phyloP scores from a whole-genome alignment of 208 protist genomes.

The Crithidia fasciculata region DNA sequence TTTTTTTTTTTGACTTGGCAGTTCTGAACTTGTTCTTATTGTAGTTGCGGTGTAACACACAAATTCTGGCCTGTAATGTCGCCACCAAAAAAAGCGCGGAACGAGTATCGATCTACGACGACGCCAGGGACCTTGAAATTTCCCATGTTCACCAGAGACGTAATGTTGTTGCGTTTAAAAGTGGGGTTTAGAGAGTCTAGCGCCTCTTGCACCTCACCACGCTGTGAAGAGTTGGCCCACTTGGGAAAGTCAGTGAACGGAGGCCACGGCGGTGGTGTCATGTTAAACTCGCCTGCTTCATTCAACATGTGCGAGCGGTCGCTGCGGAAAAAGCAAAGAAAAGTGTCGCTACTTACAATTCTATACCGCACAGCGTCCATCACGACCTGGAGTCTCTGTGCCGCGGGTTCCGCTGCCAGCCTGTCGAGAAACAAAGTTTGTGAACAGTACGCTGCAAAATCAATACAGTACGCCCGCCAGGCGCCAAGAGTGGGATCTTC shows the following conservation, averaged over 20 bases:
- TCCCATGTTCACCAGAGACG: slow-evolving; percentile 48
- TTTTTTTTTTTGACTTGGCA: too few species aligned
- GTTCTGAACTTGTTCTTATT: too few species aligned
- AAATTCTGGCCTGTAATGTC: background rate
- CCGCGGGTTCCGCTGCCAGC: background rate
- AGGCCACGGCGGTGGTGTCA: slow-evolving; percentile 21
- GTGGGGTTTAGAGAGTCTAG: background rate
- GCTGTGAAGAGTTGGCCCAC: background rate
- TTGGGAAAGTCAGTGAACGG: slow-evolving; percentile 19
- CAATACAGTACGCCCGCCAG: slow-evolving; percentile 32
- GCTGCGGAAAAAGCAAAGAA: slow-evolving; percentile 40
- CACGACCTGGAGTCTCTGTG: background rate
- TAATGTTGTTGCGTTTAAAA: slow-evolving; percentile 36
- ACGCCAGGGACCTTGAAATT: slow-evolving; percentile 33
- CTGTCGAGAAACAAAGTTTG: slow-evolving; percentile 24
- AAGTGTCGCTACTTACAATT: slow-evolving; percentile 28
- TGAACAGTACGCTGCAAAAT: slow-evolving; percentile 23
- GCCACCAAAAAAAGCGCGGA: slow-evolving; percentile 15
- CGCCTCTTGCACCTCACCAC: background rate
- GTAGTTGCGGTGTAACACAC: background rate
- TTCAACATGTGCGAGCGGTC: slow-evolving; percentile 48
- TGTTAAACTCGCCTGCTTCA: slow-evolving; percentile 17
- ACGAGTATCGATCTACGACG: slow-evolving; percentile 29
- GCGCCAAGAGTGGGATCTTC: slow-evolving; percentile 1
- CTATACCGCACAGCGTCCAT: slow-evolving; percentile 34